phyloP scores from a whole-genome alignment of 1,284 basidiomycete species.

The Vanrija pseudolonga region DNA sequence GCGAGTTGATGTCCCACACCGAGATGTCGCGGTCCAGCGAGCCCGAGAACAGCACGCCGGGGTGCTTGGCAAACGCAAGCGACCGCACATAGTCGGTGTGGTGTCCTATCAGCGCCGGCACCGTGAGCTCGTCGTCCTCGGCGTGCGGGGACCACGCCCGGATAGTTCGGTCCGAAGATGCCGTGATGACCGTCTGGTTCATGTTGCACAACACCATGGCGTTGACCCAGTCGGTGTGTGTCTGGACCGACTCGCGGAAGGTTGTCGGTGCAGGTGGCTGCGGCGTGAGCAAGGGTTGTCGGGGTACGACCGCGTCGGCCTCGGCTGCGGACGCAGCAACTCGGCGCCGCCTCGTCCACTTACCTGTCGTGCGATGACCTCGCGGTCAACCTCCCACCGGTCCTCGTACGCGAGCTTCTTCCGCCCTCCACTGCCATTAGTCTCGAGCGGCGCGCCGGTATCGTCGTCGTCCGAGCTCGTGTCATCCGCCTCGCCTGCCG shows the following conservation, averaged over 20 bases:
- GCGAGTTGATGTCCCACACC: slow-evolving; percentile 79
- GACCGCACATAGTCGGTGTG: slow-evolving; percentile 91
- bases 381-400: slow-evolving; percentile 71
- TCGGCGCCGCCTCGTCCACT: not conserved
- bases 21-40: slow-evolving; percentile 92
- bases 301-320: not conserved
- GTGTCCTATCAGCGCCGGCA: slow-evolving; percentile 67
- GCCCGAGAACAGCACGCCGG: slow-evolving; percentile 85
- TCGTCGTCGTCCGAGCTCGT: not conserved
- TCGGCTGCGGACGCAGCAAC: slow-evolving; percentile 19
- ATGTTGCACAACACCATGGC: slow-evolving; percentile 88
- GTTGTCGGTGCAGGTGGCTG: slow-evolving; percentile 36
- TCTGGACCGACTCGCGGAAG: slow-evolving; percentile 79
- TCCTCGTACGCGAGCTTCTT: slow-evolving; percentile 60
- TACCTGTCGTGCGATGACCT: slow-evolving; percentile 25
- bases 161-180: slow-evolving; percentile 91
- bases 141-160: slow-evolving; percentile 91
- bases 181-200: slow-evolving; percentile 91
- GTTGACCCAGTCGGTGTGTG: slow-evolving; percentile 94
- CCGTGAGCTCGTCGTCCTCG: slow-evolving; percentile 54
- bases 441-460: not conserved
- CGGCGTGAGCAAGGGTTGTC: not conserved
- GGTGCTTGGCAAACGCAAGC: slow-evolving; percentile 70
- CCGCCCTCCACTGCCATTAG: not conserved
- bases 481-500: slow-evolving; percentile 57